phyloP scores from a whole-genome alignment of 805 yeast species.

The Kuraishia molischiana region DNA sequence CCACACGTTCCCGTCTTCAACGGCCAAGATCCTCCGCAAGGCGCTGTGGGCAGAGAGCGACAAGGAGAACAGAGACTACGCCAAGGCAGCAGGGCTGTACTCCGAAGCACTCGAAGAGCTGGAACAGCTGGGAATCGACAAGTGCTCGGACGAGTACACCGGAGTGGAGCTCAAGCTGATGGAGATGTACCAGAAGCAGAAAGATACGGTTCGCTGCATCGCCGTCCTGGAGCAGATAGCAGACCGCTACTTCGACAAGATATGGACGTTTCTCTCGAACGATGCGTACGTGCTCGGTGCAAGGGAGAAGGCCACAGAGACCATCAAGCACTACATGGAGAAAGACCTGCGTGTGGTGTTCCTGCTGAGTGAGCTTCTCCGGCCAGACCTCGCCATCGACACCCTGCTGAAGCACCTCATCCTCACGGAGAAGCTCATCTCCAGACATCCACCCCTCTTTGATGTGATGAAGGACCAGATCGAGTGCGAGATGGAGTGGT shows the following conservation, averaged over 20 bases:
- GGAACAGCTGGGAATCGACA: slow-evolving; percentile 42
- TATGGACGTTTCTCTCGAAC: not conserved
- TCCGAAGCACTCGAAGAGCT: slow-evolving; percentile 65
- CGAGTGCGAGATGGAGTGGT: not conserved
- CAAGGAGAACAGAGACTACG: slow-evolving; percentile 50
- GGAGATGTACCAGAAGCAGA: slow-evolving; percentile 60
- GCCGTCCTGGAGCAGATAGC: slow-evolving; percentile 10
- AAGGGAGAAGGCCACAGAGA: slow-evolving; percentile 9
- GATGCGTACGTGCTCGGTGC: slow-evolving; percentile 5
- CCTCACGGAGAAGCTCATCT: not conserved
- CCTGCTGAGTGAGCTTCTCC: not conserved
- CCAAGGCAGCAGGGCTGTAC: slow-evolving; percentile 61
- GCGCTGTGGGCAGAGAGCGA: slow-evolving; percentile 82
- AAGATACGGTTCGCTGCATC: slow-evolving; percentile 4
- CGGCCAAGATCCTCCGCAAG: slow-evolving; percentile 36
- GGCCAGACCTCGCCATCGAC: not conserved
- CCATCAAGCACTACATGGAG: slow-evolving; percentile 12
- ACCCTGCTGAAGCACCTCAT: not conserved
- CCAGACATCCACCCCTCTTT: not conserved
- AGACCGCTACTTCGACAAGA: slow-evolving; percentile 2
- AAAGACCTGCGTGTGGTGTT: not conserved
- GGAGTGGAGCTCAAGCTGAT: slow-evolving; percentile 84
- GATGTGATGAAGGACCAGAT: not conserved
- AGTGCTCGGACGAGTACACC: slow-evolving; percentile 70
- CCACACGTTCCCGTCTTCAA: slow-evolving; percentile 51